A percentile compares a stretch with the other conserved stretches of the same genome.
Conservation (phyloP, 1,284 basidiomycete genomes). For the Hortiboletus rubellus region DNA sequence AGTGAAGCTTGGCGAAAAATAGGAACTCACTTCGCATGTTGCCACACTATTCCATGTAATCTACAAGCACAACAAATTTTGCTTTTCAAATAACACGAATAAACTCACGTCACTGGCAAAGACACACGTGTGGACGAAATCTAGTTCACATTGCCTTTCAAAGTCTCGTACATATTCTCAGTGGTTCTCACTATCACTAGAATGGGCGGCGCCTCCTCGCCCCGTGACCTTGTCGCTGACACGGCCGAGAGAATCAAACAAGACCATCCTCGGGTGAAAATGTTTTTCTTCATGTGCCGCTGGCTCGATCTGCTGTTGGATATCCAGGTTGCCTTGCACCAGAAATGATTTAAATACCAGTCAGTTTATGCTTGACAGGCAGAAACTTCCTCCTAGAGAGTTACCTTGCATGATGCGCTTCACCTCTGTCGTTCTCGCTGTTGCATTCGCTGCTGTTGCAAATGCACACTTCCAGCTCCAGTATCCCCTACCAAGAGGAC, state of each 20-base stretch:
- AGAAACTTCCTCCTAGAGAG: background rate
- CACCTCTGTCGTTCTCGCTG: conserved; percentile 32
- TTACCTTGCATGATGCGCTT: conserved; percentile 34
- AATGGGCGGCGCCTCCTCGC: no score
- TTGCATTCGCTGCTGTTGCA: conserved; percentile 38
- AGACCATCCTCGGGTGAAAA: conserved; percentile 25
- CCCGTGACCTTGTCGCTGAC: no score
- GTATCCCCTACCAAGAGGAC: conserved; percentile 57
- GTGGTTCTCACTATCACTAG: no score
- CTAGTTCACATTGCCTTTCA: no score
- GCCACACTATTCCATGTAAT: no score
- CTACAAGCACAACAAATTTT: no score
- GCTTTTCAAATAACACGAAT: no score
- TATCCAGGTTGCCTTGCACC: background rate
- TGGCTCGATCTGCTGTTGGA: background rate
- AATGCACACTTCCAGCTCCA: conserved; percentile 62
- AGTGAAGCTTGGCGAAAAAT: background rate
- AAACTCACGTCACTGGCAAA: no score
- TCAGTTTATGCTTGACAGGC: background rate
- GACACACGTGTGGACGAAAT: no score
- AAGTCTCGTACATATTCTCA: no score
- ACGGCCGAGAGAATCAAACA: conserved; percentile 7
- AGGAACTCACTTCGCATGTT: background rate
- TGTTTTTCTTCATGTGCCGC: no score
- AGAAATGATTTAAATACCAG: conserved; percentile 18